A percentile compares a stretch with the other conserved stretches of the same genome.
Conservation (phyloP, 1,139 yeast genomes). For the Ashbya aceris region DNA sequence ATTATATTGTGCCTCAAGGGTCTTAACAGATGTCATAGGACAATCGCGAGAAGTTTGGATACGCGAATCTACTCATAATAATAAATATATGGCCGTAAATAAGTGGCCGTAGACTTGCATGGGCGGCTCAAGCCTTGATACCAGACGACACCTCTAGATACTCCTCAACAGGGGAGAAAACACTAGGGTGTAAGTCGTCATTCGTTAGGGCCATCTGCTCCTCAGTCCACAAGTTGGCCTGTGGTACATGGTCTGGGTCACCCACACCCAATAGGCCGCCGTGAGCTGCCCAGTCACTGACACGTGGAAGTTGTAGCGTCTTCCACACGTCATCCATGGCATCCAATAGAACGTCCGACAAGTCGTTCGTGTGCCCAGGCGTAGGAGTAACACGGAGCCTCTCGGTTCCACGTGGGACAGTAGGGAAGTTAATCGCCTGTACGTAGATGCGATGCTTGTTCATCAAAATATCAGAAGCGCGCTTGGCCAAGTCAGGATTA, state of each 20-base stretch:
- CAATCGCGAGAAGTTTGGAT: background rate
- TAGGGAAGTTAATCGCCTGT: conserved; percentile 97
- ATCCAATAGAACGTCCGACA: conserved; percentile 63
- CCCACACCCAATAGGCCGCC: conserved; percentile 95
- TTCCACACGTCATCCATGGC: conserved; percentile 78
- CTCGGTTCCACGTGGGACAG: conserved; percentile 93
- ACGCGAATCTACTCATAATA: background rate
- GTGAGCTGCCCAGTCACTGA: conserved; percentile 60
- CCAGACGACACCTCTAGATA: conserved; percentile 67
- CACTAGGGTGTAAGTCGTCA: conserved; percentile 55
- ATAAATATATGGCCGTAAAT: no score
- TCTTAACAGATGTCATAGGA: background rate
- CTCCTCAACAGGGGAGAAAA: conserved; percentile 47
- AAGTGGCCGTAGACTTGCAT: no score
- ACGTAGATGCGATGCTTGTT: conserved; percentile 82
- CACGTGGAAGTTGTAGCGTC: conserved; percentile 65
- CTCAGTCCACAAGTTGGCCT: conserved; percentile 70
- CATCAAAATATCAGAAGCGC: conserved; percentile 81
- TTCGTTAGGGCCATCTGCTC: conserved; percentile 58
- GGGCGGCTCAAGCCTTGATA: conserved; percentile 23
- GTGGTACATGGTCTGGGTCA: conserved; percentile 36
- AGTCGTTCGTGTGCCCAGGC: conserved; percentile 81
- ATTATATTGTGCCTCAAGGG: no score
- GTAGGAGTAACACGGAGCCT: conserved; percentile 95
- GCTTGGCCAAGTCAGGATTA: conserved; percentile 84